Percentiles rank a stretch among this genome's conserved stretches.
Conservation (phyloP, 179 eudicot species). For the Patellifolia procumbens region DNA sequence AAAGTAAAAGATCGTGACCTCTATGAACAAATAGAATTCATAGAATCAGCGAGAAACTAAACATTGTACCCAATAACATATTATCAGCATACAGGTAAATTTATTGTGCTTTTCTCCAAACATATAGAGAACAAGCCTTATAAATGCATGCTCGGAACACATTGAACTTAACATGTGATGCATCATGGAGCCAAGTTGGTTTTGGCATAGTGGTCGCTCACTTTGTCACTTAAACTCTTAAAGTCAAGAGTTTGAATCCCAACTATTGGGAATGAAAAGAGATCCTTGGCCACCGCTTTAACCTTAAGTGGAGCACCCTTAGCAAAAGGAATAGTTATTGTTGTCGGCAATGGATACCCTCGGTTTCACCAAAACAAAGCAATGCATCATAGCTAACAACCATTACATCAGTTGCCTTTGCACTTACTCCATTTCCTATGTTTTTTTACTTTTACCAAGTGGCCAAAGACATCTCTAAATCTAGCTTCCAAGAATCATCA, state of each 20-base stretch:
- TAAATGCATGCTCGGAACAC: neutral
- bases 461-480: neutral
- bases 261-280: too few species aligned
- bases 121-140: neutral
- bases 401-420: neutral
- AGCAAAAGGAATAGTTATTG: too few species aligned
- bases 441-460: neutral
- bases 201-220: too few species aligned
- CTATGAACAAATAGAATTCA: neutral
- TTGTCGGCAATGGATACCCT: too few species aligned
- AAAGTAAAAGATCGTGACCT: too few species aligned
- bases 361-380: too few species aligned
- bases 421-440: neutral
- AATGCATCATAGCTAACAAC: neutral
- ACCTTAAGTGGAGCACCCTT: too few species aligned
- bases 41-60: neutral
- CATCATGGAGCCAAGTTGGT: too few species aligned
- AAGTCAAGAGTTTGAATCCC: too few species aligned
- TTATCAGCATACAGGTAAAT: neutral
- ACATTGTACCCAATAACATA: neutral
- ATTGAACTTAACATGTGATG: neutral
- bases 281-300: too few species aligned
- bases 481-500: constrained; percentile 1
- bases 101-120: neutral
- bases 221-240: too few species aligned